Base-by-base conservation (phyloP, 331 rosid species). In the Spiraea crenata region DNA sequence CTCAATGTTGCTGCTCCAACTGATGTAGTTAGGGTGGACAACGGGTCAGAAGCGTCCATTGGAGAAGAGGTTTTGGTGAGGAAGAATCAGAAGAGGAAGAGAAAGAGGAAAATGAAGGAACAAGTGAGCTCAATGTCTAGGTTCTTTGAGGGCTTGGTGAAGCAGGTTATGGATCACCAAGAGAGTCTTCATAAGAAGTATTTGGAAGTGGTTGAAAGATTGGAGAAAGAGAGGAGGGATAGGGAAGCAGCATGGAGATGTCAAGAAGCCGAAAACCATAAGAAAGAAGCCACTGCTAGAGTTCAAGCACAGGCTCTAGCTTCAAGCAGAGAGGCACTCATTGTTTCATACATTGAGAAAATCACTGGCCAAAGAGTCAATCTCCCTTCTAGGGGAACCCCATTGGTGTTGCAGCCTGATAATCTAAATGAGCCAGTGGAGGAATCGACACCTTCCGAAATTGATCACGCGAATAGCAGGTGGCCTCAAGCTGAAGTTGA, bases 341-440 rank as follows among this genome's bases (percentile, higher is more conserved):
- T 77, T 56, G 74, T 77, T 25, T 77, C 77, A 31, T 71, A 77
- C 81, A 48, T 77, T 37, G 81, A 71, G 73, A 59, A 77, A 63
- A 77, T 77, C 73, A 77, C 77, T 1, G 77, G 81, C 58, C 77
- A 71, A 65, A 71, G 50, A 35, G 51, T 77, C 25, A 42, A 6
- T 19, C 61, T 71, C 65, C 77, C 81, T 52, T 35, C 74, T 49
- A 60, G 70, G 70, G 6, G 39, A 38, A 40, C 8, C 61, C 69
- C 68, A 49, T n/a, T 69, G 13, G 10, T 75, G 63, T 59, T 49
- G 45, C 77, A 59, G 42, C 47, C 66, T 20, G 62, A 46, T 66
- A 8, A 48, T 63, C 16, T 34, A 63, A 52, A 57, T 45, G 63
- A 50, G 39, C 38, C 17, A 9, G 40, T 14, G 47, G 63, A 17